These are phyloP conservation scores for Alternaria sp. DNA, from an alignment of 2,329 filamentous ascomycete species.

Conservation along the genomic window DNA sequence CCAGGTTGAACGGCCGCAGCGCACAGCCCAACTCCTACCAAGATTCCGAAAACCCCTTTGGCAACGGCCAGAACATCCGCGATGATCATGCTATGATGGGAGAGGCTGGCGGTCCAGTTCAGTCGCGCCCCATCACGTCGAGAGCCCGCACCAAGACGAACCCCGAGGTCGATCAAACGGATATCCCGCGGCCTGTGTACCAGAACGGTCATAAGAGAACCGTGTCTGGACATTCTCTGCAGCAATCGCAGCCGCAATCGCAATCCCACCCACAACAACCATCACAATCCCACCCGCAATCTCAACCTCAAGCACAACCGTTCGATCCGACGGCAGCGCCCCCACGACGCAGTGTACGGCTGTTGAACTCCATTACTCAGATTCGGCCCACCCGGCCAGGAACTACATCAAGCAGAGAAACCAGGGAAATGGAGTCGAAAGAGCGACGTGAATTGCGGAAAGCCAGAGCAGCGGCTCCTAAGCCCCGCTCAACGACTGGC, in stretches of 20 bases:
- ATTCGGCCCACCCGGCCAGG: constrained; percentile 73
- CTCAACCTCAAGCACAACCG: constrained; percentile 32
- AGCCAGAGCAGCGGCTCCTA: constrained; percentile 77
- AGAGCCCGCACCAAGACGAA: constrained; percentile 51
- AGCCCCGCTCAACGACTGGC: constrained; percentile 68
- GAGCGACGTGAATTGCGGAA: constrained; percentile 82
- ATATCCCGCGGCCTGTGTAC: constrained; percentile 48
- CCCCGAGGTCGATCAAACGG: constrained; percentile 52
- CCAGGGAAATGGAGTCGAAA: constrained; percentile 63
- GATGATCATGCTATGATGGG: constrained; percentile 58
- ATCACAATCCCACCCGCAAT: constrained; percentile 16
- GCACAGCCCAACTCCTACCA: constrained; percentile 35
- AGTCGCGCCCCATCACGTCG: constrained; percentile 52
- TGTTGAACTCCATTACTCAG: constrained; percentile 61
- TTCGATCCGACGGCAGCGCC: constrained; percentile 55
- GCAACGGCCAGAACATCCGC: constrained; percentile 50
- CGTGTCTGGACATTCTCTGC: constrained; percentile 79
- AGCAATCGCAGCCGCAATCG: constrained; percentile 31
- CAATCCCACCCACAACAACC: neutral
- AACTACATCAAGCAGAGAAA: constrained; percentile 59
- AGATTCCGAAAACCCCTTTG: constrained; percentile 59
- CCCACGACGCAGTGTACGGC: constrained; percentile 55
- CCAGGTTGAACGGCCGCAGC: constrained; percentile 56
- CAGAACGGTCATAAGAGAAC: constrained; percentile 81
- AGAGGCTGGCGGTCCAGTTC: constrained; percentile 45